Percentiles rank a stretch among this genome's conserved stretches.
These are phyloP conservation scores for Coniochaeta hoffmannii DNA, from an alignment of 2,329 filamentous ascomycete genomes.

Conservation along the genomic window DNA sequence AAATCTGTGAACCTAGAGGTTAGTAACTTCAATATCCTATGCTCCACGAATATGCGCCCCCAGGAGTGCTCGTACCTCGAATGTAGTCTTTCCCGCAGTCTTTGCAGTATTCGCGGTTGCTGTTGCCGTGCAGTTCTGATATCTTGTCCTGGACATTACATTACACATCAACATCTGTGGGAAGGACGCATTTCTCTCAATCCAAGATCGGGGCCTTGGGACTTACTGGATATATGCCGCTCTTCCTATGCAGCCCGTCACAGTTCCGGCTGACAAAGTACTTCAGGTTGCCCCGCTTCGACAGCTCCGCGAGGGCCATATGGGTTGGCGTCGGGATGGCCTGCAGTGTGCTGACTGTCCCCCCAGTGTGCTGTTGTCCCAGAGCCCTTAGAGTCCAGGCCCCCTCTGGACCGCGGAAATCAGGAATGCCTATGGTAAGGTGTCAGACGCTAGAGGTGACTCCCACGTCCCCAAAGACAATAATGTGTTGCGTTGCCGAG, in stretches of 20 bases:
- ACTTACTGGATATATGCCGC: conserved; percentile 35
- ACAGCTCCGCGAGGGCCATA: conserved; percentile 38
- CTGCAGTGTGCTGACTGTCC: conserved; percentile 29
- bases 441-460: too few species aligned
- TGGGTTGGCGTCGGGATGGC: conserved; percentile 37
- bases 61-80: conserved; percentile 22
- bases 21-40: too few species aligned
- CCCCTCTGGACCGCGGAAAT: conserved; percentile 39
- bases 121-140: conserved; percentile 40
- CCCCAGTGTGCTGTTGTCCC: conserved; percentile 24
- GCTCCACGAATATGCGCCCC: too few species aligned
- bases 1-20: conserved; percentile 26
- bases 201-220: too few species aligned
- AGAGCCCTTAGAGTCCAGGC: conserved; percentile 37
- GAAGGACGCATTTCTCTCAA: too few species aligned
- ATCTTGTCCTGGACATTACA: conserved; percentile 27
- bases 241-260: conserved; percentile 35
- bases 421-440: conserved; percentile 30
- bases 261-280: conserved; percentile 38
- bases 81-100: conserved; percentile 38
- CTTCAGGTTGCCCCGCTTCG: conserved; percentile 31
- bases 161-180: too few species aligned
- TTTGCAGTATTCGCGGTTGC: conserved; percentile 35
- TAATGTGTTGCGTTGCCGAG: neutral
- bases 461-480: too few species aligned